Base-by-base conservation (phyloP, 208 protist species). In the Kentomonas sorsogonicus region DNA sequence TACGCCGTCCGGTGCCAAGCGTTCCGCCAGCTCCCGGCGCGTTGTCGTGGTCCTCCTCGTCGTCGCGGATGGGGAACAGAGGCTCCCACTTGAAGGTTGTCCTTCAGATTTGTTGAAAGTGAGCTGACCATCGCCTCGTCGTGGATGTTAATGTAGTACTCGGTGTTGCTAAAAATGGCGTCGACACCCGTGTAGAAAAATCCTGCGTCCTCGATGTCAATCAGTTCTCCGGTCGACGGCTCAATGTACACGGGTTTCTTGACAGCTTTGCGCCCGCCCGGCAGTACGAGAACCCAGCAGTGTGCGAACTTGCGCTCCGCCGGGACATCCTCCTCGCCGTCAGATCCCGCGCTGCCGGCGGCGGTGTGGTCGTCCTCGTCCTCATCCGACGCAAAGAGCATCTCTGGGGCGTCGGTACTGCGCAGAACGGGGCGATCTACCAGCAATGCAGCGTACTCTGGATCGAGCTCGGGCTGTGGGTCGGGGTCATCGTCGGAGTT, bases 141-240 rank as follows among this genome's bases (percentile, higher is more conserved):
- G 22, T 64, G 60, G 48, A 97, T 72, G 39, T 97, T 97, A 0
- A 97, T 79, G 34, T 77, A 95, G 51, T 96, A 94, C 53, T 96
- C 89, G 27, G 69, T 63, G 26, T 93, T 60, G 59, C 93, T 96
- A 66, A 96, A 98, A 27, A 97, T 47, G 10, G 71, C 47, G 55
- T 98, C 92, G 23, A 98, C 69, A 7, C 79, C 82, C 0, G 74
- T 77, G 72, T 96, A 98, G 25, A 66, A 63, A 9, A 51, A 33
- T 36, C 88, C 77, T 3, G 74, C 65, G 15, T 59, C 60, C 2
- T 50, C 38, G 11, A 72, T 47, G 0, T 72, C 52, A 22, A 93
- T 64, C 1, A 79, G 52, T 34, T 89, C 61, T 1, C 91, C 94
- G 1, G 86, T 94, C 7, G 82, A 78, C 10, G 92, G 77, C 61